Conservation (phyloP, 257 asterid species). For the Lycium barbarum region DNA sequence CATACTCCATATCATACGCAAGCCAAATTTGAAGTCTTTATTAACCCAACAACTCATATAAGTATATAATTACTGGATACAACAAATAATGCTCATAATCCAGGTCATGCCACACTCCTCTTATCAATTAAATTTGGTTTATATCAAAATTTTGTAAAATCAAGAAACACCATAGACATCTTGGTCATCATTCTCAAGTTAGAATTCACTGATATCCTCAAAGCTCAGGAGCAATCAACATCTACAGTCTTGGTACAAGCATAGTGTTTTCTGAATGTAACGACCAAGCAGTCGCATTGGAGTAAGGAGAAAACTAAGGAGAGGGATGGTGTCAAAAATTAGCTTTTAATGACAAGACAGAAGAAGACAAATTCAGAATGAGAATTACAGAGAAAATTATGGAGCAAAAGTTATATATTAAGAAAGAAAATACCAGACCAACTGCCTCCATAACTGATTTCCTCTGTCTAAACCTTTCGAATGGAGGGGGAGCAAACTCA, state of each 20-base stretch:
- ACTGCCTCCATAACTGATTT: constrained; percentile 45
- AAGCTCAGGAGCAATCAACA: neutral
- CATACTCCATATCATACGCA: neutral
- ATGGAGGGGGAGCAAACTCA: constrained; percentile 84
- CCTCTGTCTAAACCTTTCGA: constrained; percentile 62
- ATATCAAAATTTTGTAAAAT: neutral
- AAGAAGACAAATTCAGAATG: constrained; percentile 10
- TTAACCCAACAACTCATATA: neutral
- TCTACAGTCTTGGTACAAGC: neutral
- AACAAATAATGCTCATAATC: neutral
- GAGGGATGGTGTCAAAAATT: neutral
- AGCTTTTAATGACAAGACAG: neutral
- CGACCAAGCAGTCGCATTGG: neutral
- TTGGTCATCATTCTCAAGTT: neutral
- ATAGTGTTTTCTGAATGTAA: neutral
- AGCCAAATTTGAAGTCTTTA: neutral
- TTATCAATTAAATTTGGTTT: neutral
- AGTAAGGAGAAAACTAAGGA: neutral
- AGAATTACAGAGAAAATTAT: neutral
- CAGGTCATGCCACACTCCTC: neutral
- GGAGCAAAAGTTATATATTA: constrained; percentile 7
- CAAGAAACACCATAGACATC: neutral
- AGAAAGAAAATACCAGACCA: constrained; percentile 49
- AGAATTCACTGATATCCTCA: neutral
- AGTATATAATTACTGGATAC: neutral